Evolutionary conservation across 352 stramenopile species (phyloP).

Genomic region (Pythium plurisporium): DNA sequence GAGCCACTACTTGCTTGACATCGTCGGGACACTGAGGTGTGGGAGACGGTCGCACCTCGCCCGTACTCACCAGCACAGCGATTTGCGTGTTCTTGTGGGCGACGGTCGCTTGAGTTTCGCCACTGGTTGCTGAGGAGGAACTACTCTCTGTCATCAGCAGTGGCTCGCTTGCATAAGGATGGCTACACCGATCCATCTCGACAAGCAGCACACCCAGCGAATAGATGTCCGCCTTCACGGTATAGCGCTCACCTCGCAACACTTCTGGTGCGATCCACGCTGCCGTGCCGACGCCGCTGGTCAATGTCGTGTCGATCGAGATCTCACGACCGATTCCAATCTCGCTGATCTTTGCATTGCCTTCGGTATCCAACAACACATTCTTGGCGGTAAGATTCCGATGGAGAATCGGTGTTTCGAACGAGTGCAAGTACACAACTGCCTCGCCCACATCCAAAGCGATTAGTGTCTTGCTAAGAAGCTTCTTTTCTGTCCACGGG

Average conservation of each 20-base stretch:
- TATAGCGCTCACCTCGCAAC: slow-evolving; percentile 26
- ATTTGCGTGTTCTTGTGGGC: slow-evolving; percentile 15
- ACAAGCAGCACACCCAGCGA: slow-evolving; percentile 29
- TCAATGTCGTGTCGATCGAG: slow-evolving; percentile 20
- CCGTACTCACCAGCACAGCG: slow-evolving; percentile 19
- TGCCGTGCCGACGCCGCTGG: slow-evolving; percentile 20
- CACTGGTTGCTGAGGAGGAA: too few relatives aligned
- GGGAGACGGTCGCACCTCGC: slow-evolving; percentile 13
- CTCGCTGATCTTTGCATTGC: slow-evolving; percentile 22
- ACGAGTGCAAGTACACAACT: slow-evolving; percentile 29
- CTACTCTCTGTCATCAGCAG: slow-evolving; percentile 14
- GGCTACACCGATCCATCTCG: slow-evolving; percentile 4
- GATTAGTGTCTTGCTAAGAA: slow-evolving; percentile 11
- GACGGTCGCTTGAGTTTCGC: too few relatives aligned
- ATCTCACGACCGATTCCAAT: slow-evolving; percentile 20
- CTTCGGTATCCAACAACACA: slow-evolving; percentile 18
- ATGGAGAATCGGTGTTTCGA: slow-evolving; percentile 23
- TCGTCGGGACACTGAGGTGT: neutral
- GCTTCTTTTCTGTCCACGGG: neutral
- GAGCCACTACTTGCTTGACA: neutral
- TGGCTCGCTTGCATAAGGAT: slow-evolving; percentile 23
- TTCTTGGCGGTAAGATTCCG: slow-evolving; percentile 26
- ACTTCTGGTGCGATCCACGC: slow-evolving; percentile 29
- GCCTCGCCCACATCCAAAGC: slow-evolving; percentile 19
- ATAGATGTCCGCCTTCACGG: slow-evolving; percentile 31